Evolutionary conservation across 2,329 filamentous ascomycete species (phyloP).

Genomic region (Diplodia corticola): DNA sequence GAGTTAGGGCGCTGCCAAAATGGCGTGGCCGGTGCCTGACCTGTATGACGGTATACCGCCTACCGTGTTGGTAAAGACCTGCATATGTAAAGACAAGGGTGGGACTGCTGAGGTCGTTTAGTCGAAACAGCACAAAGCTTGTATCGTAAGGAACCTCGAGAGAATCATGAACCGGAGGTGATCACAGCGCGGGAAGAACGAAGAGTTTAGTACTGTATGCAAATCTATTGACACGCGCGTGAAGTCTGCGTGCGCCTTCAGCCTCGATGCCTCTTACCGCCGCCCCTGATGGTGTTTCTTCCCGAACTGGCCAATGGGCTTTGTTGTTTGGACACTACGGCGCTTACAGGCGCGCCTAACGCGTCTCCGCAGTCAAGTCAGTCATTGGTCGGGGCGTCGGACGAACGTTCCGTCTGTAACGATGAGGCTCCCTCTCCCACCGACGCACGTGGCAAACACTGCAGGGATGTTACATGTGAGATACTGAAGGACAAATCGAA

Average conservation of each 20-base stretch:
- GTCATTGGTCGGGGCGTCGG: not conserved
- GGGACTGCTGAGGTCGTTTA: too few relatives aligned
- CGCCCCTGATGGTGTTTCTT: not conserved
- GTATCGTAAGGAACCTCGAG: too few relatives aligned
- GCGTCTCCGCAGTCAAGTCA: not conserved
- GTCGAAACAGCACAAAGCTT: too few relatives aligned
- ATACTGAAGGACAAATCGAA: not conserved
- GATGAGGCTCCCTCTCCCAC: not conserved
- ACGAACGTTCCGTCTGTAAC: not conserved
- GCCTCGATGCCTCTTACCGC: not conserved
- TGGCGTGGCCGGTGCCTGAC: too few relatives aligned
- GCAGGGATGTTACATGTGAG: not conserved
- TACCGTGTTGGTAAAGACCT: too few relatives aligned
- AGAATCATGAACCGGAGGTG: too few relatives aligned
- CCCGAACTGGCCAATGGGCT: not conserved
- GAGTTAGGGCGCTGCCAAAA: too few relatives aligned
- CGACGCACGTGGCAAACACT: not conserved
- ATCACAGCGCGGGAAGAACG: too few relatives aligned
- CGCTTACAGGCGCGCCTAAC: not conserved
- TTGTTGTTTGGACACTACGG: not conserved
- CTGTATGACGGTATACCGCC: too few relatives aligned
- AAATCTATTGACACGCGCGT: not conserved
- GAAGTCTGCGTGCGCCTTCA: not conserved
- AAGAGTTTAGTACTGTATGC: not conserved
- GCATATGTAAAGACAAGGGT: too few relatives aligned